A percentile compares a stretch with the other conserved stretches of the same genome.
Conservation (phyloP, 225 moss, liverwort and hornwort species). For the Sphagnum tenellum region DNA sequence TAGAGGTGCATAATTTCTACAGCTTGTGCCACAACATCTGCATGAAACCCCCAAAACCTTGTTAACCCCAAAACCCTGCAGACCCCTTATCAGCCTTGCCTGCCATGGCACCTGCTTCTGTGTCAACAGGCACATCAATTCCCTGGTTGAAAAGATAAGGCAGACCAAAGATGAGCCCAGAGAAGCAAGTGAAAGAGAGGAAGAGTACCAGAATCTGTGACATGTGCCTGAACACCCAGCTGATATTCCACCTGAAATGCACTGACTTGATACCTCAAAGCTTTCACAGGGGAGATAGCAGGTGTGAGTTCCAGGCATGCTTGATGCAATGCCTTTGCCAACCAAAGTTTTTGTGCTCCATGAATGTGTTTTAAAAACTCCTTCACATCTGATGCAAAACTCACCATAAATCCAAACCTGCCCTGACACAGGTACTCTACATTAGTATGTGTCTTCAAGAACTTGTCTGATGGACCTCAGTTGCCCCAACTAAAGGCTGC, state of each 20-base stretch:
- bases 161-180: no score
- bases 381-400: constrained; percentile 77
- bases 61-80: no score
- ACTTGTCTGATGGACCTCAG: no score
- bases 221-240: constrained; percentile 40
- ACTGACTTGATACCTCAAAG: constrained; percentile 50
- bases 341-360: constrained; percentile 34
- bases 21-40: constrained; percentile 55
- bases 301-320: constrained; percentile 26
- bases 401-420: constrained; percentile 92
- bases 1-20: constrained; percentile 58
- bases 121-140: no score
- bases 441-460: background rate
- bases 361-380: constrained; percentile 41
- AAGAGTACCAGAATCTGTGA: constrained; percentile 46
- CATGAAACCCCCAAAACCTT: background rate
- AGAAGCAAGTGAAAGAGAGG: no score
- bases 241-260: constrained; percentile 82
- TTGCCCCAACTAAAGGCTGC: no score
- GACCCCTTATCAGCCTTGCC: no score
- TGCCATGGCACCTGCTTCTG: no score
- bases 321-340: constrained; percentile 51
- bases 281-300: constrained; percentile 52
- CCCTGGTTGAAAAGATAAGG: no score
- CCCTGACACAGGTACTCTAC: background rate